phyloP scores from a whole-genome alignment of 2,329 filamentous ascomycete species.

The Aspergillus jensenii region DNA sequence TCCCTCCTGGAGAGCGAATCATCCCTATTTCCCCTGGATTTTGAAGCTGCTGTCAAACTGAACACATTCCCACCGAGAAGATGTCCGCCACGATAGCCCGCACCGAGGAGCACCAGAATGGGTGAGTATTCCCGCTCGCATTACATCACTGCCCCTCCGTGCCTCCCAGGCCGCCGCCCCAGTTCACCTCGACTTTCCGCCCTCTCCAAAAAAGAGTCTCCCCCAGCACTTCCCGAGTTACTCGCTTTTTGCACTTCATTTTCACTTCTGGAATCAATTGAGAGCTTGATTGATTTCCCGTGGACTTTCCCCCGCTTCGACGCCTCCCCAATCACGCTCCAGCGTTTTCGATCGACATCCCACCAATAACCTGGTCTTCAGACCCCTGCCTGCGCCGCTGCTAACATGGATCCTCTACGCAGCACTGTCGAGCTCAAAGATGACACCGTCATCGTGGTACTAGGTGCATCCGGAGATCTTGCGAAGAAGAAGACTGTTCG shows the following conservation, averaged over 20 bases:
- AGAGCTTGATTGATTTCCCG: background rate
- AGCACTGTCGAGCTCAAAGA: conserved; percentile 96
- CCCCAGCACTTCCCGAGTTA: background rate
- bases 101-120: conserved; percentile 50
- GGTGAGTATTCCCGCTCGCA: conserved; percentile 44
- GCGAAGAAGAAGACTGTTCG: conserved; percentile 99
- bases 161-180: conserved; percentile 15
- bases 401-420: conserved; percentile 43
- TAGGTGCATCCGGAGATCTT: conserved; percentile 94
- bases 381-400: conserved; percentile 10
- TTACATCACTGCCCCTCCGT: conserved; percentile 38
- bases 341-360: conserved; percentile 10
- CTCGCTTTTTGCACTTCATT: background rate
- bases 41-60: conserved; percentile 10
- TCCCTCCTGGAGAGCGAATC: background rate
- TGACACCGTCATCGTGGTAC: conserved; percentile 94
- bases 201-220: conserved; percentile 5
- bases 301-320: background rate
- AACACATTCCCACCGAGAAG: conserved; percentile 13
- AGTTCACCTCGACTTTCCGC: conserved; percentile 6
- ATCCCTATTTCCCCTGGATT: conserved; percentile 10
- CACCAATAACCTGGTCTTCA: conserved; percentile 1
- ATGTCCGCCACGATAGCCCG: conserved; percentile 56
- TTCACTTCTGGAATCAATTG: background rate
- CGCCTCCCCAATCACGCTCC: background rate